Percentiles rank a stretch among this genome's conserved stretches.
These are phyloP conservation scores for Serendipita sp. DNA, from an alignment of 1,284 basidiomycete species.

Conservation along the genomic window DNA sequence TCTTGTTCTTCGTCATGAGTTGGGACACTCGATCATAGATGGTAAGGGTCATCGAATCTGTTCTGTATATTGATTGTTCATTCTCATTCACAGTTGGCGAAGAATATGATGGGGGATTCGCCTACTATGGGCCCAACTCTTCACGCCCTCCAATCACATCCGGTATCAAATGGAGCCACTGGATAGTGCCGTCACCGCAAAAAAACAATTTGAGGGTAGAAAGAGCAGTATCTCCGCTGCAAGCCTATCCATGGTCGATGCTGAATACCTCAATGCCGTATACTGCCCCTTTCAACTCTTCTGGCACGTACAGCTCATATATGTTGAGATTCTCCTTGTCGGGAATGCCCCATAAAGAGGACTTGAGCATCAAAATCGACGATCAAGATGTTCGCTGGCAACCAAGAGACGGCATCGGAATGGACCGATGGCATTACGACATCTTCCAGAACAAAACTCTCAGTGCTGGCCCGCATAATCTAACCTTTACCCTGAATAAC, in stretches of 20 bases:
- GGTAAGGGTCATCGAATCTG: background rate
- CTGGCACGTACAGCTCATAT: conserved; percentile 48
- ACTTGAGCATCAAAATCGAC: conserved; percentile 50
- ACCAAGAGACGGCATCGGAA: conserved; percentile 38
- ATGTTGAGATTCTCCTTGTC: conserved; percentile 63
- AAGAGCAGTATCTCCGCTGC: conserved; percentile 61
- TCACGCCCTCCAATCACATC: conserved; percentile 26
- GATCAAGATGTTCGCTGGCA: conserved; percentile 43
- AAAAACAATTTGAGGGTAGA: conserved; percentile 32
- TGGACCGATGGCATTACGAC: conserved; percentile 64
- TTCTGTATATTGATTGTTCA: background rate
- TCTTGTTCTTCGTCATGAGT: conserved; percentile 66
- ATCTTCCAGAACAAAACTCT: conserved; percentile 30
- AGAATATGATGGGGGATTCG: conserved; percentile 73
- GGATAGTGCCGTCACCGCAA: conserved; percentile 37
- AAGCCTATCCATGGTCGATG: conserved; percentile 60
- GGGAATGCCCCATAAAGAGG: conserved; percentile 43
- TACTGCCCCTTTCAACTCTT: conserved; percentile 46
- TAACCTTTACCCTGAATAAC: conserved; percentile 45
- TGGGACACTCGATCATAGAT: conserved; percentile 63
- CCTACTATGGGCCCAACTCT: conserved; percentile 64
- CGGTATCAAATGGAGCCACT: conserved; percentile 53
- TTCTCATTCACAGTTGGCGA: conserved; percentile 41
- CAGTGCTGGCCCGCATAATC: conserved; percentile 34
- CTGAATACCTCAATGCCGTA: conserved; percentile 49